Evolutionary conservation across 306 rosid genomes (phyloP).

Genomic region (Castanopsis chinensis): DNA sequence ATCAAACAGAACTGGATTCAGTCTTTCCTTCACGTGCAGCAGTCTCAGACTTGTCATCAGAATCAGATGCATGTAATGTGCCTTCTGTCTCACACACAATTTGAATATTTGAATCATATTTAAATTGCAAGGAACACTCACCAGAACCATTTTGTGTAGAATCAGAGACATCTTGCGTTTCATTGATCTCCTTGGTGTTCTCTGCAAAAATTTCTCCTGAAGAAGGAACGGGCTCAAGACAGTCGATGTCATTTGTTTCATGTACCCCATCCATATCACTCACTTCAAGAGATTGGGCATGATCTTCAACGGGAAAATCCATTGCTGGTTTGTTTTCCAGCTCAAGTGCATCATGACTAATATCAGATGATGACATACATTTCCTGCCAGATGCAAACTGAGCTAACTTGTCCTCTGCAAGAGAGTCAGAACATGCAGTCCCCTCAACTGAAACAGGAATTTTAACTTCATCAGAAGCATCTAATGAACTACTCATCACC

Average conservation of each 20-base stretch:
- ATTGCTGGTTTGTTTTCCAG: constrained; percentile 18
- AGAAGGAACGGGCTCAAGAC: constrained; percentile 34
- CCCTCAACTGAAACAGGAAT: constrained; percentile 26
- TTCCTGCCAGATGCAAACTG: constrained; percentile 33
- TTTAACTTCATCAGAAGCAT: constrained; percentile 26
- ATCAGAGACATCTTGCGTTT: constrained; percentile 24
- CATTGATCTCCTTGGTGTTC: constrained; percentile 29
- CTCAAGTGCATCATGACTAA: constrained; percentile 21
- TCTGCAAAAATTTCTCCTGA: constrained; percentile 27
- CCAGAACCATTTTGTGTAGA: constrained; percentile 30
- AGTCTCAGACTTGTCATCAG: constrained; percentile 35
- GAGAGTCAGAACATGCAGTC: constrained; percentile 23
- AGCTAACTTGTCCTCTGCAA: constrained; percentile 29
- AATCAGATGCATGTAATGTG: constrained; percentile 17
- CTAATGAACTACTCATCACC: constrained; percentile 24
- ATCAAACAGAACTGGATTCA: constrained; percentile 34
- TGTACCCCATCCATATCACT: constrained; percentile 27
- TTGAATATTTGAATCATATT: constrained; percentile 37
- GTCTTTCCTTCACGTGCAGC: constrained; percentile 28
- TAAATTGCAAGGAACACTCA: constrained; percentile 30
- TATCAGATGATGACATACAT: constrained; percentile 7
- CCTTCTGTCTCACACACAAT: constrained; percentile 18
- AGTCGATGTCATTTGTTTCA: constrained; percentile 21
- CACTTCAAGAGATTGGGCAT: constrained; percentile 25
- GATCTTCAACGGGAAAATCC: constrained; percentile 29